Conservation (phyloP, 208 protist genomes). For the Trypanosomatidae sp. region DNA sequence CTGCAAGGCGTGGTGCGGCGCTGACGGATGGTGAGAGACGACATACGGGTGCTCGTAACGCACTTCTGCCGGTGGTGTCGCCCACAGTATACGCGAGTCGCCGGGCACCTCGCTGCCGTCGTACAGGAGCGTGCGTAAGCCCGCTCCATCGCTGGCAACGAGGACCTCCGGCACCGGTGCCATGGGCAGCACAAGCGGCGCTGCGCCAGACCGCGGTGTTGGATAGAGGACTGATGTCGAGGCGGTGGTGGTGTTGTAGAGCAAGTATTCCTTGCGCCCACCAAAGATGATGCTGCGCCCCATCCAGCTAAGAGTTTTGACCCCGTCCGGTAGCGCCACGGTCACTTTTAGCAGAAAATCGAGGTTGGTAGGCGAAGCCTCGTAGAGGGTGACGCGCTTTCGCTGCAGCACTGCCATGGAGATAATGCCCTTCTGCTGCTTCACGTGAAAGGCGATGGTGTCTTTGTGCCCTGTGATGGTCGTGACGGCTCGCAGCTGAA, state of each 20-base stretch:
- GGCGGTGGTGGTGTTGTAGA: conserved; percentile 25
- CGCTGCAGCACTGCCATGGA: conserved; percentile 60
- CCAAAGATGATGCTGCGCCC: conserved; percentile 54
- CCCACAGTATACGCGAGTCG: conserved; percentile 19
- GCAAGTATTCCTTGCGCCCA: conserved; percentile 49
- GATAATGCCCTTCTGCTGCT: conserved; percentile 38
- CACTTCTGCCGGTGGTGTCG: conserved; percentile 20
- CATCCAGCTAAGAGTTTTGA: conserved; percentile 48
- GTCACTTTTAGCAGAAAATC: conserved; percentile 33
- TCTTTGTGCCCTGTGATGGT: conserved; percentile 36
- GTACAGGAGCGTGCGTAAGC: conserved; percentile 41
- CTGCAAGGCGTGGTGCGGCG: conserved; percentile 33
- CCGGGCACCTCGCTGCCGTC: conserved; percentile 64
- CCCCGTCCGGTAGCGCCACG: conserved; percentile 48
- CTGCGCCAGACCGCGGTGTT: conserved; percentile 35
- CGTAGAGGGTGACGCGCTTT: conserved; percentile 54
- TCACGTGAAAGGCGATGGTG: conserved; percentile 39
- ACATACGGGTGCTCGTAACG: conserved; percentile 67
- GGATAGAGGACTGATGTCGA: conserved; percentile 21
- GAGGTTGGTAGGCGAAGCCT: conserved; percentile 26
- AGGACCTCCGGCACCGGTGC: conserved; percentile 69
- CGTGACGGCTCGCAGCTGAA: conserved; percentile 17
- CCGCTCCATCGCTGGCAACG: conserved; percentile 36
- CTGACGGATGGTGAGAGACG: conserved; percentile 36
- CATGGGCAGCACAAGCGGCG: conserved; percentile 54